Evolutionary conservation across 2,329 filamentous ascomycete species (phyloP).

Genomic region (Knufia fluminis): DNA sequence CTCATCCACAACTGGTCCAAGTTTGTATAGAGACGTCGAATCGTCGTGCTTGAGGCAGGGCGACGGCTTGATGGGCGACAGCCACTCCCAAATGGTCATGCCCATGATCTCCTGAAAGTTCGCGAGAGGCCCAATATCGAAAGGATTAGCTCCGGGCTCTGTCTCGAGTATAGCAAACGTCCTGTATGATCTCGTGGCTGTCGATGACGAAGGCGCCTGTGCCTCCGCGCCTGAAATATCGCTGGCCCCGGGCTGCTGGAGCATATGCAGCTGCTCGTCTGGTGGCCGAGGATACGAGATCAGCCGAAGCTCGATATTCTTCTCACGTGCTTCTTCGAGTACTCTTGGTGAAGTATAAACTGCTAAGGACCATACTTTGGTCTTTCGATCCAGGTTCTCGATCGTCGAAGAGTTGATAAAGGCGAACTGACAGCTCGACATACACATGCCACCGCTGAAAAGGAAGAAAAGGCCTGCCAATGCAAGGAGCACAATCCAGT

Average conservation of each 20-base stretch:
- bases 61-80: constrained; percentile 65
- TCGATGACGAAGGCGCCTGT: constrained; percentile 18
- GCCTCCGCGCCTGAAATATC: constrained; percentile 10
- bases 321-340: constrained; percentile 27
- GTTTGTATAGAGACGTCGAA: constrained; percentile 56
- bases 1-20: constrained; percentile 53
- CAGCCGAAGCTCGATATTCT: constrained; percentile 26
- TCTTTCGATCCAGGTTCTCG: constrained; percentile 58
- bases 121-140: constrained; percentile 59
- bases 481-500: constrained; percentile 58
- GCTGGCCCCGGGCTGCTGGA: constrained; percentile 15
- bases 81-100: constrained; percentile 60
- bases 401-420: constrained; percentile 73
- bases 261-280: constrained; percentile 18
- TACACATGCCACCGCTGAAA: constrained; percentile 71
- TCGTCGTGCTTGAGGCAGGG: constrained; percentile 61
- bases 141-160: constrained; percentile 69
- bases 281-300: constrained; percentile 33
- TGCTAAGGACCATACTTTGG: constrained; percentile 62
- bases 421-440: constrained; percentile 61
- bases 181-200: constrained; percentile 40
- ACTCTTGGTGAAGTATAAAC: constrained; percentile 54
- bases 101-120: constrained; percentile 83
- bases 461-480: constrained; percentile 64
- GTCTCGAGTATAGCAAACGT: constrained; percentile 74